phyloP scores from a whole-genome alignment of 768 basidiomycete species.

The Tulasnella sp. region DNA sequence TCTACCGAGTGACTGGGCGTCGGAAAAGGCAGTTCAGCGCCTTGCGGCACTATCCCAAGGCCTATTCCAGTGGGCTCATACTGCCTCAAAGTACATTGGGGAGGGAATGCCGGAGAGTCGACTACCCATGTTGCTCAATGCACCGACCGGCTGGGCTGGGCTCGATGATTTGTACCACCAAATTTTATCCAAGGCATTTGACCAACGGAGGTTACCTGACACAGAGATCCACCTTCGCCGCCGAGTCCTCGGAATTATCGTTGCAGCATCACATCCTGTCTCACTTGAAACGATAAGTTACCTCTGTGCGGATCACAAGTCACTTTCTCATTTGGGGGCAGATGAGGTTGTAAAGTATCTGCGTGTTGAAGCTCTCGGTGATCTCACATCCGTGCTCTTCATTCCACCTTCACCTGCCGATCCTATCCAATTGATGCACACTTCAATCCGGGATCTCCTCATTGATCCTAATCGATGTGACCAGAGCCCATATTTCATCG shows the following conservation, averaged over 20 bases:
- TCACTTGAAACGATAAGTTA: neutral
- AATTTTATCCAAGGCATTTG: neutral
- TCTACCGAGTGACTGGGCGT: neutral
- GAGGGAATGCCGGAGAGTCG: neutral
- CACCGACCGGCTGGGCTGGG: neutral
- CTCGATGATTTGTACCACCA: neutral
- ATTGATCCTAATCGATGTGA: neutral
- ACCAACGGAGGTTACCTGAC: neutral
- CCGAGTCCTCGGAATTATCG: neutral
- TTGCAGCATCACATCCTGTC: neutral
- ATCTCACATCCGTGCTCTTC: neutral
- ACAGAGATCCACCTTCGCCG: neutral
- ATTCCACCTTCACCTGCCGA: neutral
- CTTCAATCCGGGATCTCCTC: neutral
- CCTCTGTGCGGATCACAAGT: neutral
- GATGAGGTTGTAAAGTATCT: neutral
- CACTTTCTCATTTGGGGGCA: too few species aligned
- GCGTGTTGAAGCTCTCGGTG: neutral
- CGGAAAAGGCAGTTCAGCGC: neutral
- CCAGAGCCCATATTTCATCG: neutral
- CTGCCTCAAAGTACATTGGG: neutral
- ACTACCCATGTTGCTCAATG: neutral
- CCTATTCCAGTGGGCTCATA: neutral
- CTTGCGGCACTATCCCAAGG: neutral
- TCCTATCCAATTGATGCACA: neutral